Base-by-base conservation (phyloP, 345 rosid genomes). In the Raphanus sativus region DNA sequence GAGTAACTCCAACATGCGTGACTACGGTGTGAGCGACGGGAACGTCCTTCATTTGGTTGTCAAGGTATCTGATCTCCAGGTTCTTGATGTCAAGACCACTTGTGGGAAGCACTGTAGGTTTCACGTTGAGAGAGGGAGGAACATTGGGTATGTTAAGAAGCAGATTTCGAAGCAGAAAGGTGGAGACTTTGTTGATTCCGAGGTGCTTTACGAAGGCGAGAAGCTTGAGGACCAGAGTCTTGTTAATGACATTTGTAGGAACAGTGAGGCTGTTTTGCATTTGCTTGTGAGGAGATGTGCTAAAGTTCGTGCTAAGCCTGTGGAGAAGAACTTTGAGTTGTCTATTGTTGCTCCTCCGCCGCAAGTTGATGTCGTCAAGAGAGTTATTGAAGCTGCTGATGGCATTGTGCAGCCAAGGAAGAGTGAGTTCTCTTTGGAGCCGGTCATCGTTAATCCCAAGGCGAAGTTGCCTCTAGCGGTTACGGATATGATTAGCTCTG, bases 41-140 rank as follows among this genome's bases (percentile, higher is more conserved):
- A 86, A 91, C 77, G 87, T 90, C 10, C 81, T 91, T 52, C 95
- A 91, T 81, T 68, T 91, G 84, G 91, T 91, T 54, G 88, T 91
- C 54, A 91, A 81, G 90, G 88, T 88, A 61, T 85, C 89, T 21
- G 88, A 91, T 80, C 86, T 91, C 45, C 95, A 84, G 82, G 83
- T 83, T 58, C 88, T 91, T 62, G 84, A 80, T 66, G 95, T 91
- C 6, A 87, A 67, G 84, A 90, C 93, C 10, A 56, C 77, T 0
- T 73, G 80, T 45, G 95, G 95, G 52, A 87, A 88, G 67, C 89
- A 86, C 48, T 86, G 86, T 28, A 82, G 84, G 2, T 84, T 88
- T 69, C 80, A 77, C 75, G 93, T 88, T 1, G 87, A 84, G 80
- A 82, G 91, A 60, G 88, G 87, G 26, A 83, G 91, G 11, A 84